These are phyloP conservation scores for Xylariaceae sp. DNA, from an alignment of 2,329 filamentous ascomycete genomes.

Conservation along the genomic window DNA sequence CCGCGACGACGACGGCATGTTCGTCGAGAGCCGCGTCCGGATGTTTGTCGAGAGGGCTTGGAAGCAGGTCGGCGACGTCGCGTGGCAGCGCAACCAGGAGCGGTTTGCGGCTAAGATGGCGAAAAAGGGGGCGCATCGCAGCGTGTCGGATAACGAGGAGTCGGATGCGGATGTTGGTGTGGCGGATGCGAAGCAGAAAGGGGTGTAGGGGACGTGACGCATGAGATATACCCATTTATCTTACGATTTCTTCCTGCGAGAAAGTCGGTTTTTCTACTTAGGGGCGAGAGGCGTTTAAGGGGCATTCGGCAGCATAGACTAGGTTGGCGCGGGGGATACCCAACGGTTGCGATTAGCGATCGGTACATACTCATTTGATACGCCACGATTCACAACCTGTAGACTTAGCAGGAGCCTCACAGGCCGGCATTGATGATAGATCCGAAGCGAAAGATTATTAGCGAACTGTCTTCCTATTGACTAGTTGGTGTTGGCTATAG, in stretches of 20 bases:
- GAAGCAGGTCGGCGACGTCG: conserved; percentile 18
- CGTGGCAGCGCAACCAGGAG: conserved; percentile 33
- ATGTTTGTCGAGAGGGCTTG: conserved; percentile 42
- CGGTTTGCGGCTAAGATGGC: conserved; percentile 12
- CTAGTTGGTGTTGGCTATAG: neutral
- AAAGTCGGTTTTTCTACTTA: neutral
- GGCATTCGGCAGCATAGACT: neutral
- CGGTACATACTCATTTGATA: too few species aligned
- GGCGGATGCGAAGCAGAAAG: neutral
- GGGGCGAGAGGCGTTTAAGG: neutral
- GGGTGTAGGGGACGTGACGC: neutral
- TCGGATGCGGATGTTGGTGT: neutral
- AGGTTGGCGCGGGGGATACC: too few species aligned
- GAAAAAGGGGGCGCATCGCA: neutral
- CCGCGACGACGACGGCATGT: conserved; percentile 45
- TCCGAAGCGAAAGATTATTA: too few species aligned
- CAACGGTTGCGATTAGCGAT: too few species aligned
- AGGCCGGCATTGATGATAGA: too few species aligned
- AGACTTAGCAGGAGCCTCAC: too few species aligned
- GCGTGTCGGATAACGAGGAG: neutral
- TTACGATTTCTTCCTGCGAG: neutral
- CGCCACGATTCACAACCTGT: too few species aligned
- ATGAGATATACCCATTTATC: neutral
- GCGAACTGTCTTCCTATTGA: neutral
- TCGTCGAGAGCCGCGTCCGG: conserved; percentile 44